phyloP scores from a whole-genome alignment of 371 early-diverging fungal species.

The Mortierella sp. region DNA sequence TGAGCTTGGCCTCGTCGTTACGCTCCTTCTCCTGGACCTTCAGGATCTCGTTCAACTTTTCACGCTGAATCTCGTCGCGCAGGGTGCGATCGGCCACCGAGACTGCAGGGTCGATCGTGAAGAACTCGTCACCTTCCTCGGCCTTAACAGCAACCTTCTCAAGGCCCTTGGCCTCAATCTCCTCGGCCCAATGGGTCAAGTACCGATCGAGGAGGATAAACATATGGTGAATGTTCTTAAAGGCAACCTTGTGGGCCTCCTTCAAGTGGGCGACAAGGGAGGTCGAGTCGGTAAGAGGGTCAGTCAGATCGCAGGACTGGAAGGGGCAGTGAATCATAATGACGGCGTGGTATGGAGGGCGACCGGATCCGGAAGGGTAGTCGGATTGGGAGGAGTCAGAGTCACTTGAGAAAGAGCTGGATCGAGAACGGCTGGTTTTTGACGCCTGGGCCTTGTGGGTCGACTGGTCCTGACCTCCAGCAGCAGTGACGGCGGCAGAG shows the following conservation, averaged over 20 bases:
- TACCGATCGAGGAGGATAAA: conserved; percentile 85
- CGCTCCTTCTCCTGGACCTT: conserved; percentile 86
- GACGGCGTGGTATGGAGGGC: conserved; percentile 75
- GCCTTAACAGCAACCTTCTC: conserved; percentile 56
- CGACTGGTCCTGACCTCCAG: conserved; percentile 12
- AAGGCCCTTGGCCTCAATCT: conserved; percentile 57
- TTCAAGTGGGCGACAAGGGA: conserved; percentile 78
- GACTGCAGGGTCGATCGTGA: conserved; percentile 74
- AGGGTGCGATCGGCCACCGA: conserved; percentile 75
- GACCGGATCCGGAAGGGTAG: conserved; percentile 32
- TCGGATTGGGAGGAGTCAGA: conserved; percentile 55
- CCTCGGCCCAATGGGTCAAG: conserved; percentile 78
- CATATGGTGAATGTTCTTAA: conserved; percentile 86
- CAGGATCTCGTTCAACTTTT: conserved; percentile 84
- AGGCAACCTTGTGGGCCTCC: conserved; percentile 72
- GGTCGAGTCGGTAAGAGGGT: conserved; percentile 76
- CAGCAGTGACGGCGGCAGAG: background rate
- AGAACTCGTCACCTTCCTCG: conserved; percentile 60
- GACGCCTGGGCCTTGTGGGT: conserved; percentile 10
- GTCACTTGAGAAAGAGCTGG: conserved; percentile 53
- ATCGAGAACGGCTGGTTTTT: conserved; percentile 35
- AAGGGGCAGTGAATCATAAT: conserved; percentile 71
- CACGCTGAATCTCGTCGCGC: conserved; percentile 80
- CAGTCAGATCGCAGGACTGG: conserved; percentile 60
- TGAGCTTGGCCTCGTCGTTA: conserved; percentile 72